These are phyloP conservation scores for Metschnikowia matae DNA, from an alignment of 805 yeast genomes.

Conservation along the genomic window DNA sequence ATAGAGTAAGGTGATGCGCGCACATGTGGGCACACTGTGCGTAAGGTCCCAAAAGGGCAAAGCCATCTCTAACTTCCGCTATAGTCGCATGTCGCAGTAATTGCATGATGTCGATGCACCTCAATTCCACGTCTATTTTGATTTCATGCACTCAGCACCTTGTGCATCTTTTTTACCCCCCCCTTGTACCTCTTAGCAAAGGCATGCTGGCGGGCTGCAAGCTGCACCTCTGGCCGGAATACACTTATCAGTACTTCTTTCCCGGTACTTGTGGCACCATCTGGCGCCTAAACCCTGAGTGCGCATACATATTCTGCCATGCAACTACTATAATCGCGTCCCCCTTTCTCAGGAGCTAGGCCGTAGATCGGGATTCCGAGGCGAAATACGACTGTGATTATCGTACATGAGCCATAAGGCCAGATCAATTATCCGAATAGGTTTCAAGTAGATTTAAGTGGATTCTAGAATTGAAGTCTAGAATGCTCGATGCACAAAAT, in stretches of 20 bases:
- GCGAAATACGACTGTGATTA: not conserved
- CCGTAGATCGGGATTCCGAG: not conserved
- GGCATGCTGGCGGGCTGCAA: not conserved
- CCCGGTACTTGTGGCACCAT: not conserved
- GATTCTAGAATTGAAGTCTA: too few species aligned
- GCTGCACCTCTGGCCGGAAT: too few species aligned
- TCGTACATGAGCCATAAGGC: too few species aligned
- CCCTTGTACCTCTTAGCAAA: not conserved
- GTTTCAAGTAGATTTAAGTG: too few species aligned
- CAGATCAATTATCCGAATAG: too few species aligned
- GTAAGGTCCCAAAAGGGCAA: not conserved
- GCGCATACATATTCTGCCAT: not conserved
- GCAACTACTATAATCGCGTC: not conserved
- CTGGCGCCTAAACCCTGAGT: not conserved
- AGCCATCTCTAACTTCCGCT: not conserved
- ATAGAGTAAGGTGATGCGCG: conserved; percentile 1
- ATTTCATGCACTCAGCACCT: not conserved
- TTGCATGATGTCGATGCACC: not conserved
- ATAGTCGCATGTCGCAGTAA: not conserved
- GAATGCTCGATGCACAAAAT: not conserved
- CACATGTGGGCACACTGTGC: not conserved
- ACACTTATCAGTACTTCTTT: not conserved
- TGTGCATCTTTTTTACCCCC: not conserved
- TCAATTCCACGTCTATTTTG: not conserved
- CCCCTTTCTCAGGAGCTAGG: not conserved